Conservation (phyloP, 768 basidiomycete genomes). For the Cystofilobasidium ferigula region DNA sequence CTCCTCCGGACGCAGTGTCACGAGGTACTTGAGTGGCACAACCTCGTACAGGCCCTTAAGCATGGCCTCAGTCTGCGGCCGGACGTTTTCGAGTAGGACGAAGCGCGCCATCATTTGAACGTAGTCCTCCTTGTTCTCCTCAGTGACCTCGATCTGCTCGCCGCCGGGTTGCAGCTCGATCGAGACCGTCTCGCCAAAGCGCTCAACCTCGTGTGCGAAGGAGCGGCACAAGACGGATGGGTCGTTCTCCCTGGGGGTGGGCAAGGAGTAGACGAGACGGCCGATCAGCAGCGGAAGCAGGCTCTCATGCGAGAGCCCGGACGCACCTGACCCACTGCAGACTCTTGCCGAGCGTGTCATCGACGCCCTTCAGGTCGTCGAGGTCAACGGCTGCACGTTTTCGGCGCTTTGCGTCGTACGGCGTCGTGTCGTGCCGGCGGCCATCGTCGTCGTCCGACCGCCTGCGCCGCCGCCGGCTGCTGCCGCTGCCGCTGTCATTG, state of each 20-base stretch:
- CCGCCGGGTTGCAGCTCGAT: constrained; percentile 6
- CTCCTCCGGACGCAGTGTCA: constrained; percentile 7
- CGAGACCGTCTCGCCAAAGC: not conserved
- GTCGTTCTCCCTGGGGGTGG: constrained; percentile 6
- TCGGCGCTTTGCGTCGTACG: not conserved
- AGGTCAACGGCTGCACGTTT: not conserved
- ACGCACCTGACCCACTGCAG: constrained; percentile 13
- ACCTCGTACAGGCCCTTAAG: constrained; percentile 17
- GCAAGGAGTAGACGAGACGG: too few species aligned
- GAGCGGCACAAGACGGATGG: constrained; percentile 11
- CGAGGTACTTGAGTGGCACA: not conserved
- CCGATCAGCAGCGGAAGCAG: not conserved
- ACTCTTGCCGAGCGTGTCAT: constrained; percentile 14
- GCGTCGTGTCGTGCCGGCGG: not conserved
- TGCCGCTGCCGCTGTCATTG: not conserved
- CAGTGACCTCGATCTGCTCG: constrained; percentile 14
- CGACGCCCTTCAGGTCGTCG: constrained; percentile 14
- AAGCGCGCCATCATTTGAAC: constrained; percentile 3
- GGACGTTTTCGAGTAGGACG: constrained; percentile 11
- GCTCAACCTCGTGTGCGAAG: constrained; percentile 1
- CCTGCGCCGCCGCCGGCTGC: not conserved
- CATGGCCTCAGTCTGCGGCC: constrained; percentile 18
- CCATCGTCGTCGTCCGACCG: not conserved
- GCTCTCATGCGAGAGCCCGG: not conserved
- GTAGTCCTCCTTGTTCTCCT: constrained; percentile 18